A percentile compares a stretch with the other conserved stretches of the same genome.
Conservation (phyloP, 2,329 filamentous ascomycete species). For the Colletotrichum chlorophyti region DNA sequence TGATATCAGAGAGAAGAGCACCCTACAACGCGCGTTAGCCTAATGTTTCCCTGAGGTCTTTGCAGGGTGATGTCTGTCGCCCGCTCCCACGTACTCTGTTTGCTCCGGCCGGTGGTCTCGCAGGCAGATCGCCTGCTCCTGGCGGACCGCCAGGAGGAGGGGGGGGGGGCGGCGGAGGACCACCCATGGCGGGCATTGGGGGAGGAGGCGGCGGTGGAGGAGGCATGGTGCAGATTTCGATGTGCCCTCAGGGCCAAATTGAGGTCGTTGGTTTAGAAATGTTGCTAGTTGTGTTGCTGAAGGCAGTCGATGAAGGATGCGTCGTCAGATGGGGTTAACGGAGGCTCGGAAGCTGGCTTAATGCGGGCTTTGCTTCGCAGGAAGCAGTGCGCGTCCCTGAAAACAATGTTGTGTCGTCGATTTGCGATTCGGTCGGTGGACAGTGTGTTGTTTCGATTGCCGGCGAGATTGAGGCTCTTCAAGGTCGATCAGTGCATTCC, state of each 20-base stretch:
- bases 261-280: neutral
- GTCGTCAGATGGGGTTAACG: slow-evolving; percentile 16
- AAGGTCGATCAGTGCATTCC: slow-evolving; percentile 17
- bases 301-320: slow-evolving; percentile 24
- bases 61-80: neutral
- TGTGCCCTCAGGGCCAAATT: neutral
- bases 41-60: neutral
- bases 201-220: slow-evolving; percentile 76
- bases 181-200: slow-evolving; percentile 61
- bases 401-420: slow-evolving; percentile 24
- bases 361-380: neutral
- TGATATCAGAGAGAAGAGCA: slow-evolving; percentile 86
- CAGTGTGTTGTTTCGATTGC: slow-evolving; percentile 13
- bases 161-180: slow-evolving; percentile 70
- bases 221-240: slow-evolving; percentile 39
- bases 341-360: neutral
- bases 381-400: no score
- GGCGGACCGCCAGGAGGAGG: slow-evolving; percentile 56
- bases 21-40: slow-evolving; percentile 59
- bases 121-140: slow-evolving; percentile 57
- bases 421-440: neutral
- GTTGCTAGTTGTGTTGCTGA: neutral
- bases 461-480: slow-evolving; percentile 14
- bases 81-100: slow-evolving; percentile 62
- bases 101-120: slow-evolving; percentile 61